Evolutionary conservation across 805 yeast genomes (phyloP).

Genomic region (Candida ficus): DNA sequence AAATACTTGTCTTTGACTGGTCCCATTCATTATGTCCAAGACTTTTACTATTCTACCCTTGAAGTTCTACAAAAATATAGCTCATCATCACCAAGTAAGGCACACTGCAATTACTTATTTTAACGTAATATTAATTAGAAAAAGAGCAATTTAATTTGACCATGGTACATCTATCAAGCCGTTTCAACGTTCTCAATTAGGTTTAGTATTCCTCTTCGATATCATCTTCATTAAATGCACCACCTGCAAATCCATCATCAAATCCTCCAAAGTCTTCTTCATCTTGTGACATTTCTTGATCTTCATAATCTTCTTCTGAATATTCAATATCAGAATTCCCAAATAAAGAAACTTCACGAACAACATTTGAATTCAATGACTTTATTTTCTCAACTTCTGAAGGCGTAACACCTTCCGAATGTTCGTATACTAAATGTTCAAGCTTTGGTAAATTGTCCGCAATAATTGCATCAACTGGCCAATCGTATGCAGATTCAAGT

Average conservation of each 20-base stretch:
- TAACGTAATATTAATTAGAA: too few relatives aligned
- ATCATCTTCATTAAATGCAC: conserved; percentile 6
- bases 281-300: background rate
- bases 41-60: too few relatives aligned
- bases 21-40: too few relatives aligned
- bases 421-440: conserved; percentile 1
- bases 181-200: too few relatives aligned
- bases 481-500: too few relatives aligned
- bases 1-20: too few relatives aligned
- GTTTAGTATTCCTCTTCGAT: conserved; percentile 10
- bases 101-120: too few relatives aligned
- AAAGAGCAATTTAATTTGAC: too few relatives aligned
- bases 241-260: background rate
- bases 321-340: background rate
- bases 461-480: background rate
- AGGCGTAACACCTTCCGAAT: background rate
- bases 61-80: too few relatives aligned
- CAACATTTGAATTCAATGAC: background rate
- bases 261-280: background rate
- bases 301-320: conserved; percentile 1
- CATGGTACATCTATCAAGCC: too few relatives aligned
- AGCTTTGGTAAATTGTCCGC: conserved; percentile 5
- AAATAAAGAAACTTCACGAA: background rate
- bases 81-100: too few relatives aligned
- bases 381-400: conserved; percentile 2